Evolutionary conservation across 495 filamentous ascomycete genomes (phyloP), one percentile per base, ranked within the genome.

Genomic region (Hypomontagnella submonticulosa): DNA sequence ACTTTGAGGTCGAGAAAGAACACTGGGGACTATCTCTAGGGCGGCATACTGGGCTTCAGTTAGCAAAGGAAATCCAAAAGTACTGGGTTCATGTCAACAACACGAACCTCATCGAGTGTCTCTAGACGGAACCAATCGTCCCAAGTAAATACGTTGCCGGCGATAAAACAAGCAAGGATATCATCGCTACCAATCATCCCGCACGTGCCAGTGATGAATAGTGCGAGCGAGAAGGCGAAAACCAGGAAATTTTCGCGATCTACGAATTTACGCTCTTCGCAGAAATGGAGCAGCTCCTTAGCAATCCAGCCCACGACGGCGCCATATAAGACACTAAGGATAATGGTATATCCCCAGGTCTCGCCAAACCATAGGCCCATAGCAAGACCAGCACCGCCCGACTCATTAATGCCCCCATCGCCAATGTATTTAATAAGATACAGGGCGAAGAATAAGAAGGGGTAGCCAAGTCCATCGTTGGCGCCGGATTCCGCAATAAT

Each of bases 391-490:
- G 85, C 88, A 15, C 90, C 90, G 8, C 86, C 67, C 71, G 76
- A 1, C 54, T 72, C 73, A 7, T 59, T 56, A 13, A 44, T 72
- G 1, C 73, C 76, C 1, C 88, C 89, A 50, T 81, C 81, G 1
- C 85, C 85, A 3, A 79, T 81, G 67, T 91, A 94, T 76, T 93
- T 90, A 67, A 96, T 85, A 34, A 97, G 71, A 72, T 93, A 97
- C 46, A 98, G 78, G 1, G 89, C 87, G 49, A 97, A 81, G 78
- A 93, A 96, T 18, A 97, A 79, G 67, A 96, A 97, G 0, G 93
- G 93, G 69, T 96, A 96, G 0, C 93, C 93, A n/a, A 98, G 83
- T 0, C 93, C 93, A 74, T 97, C 93, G 73, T 97, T 97, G 3
- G 92, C 91, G 2, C 93, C 94, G 0, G 89, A 92, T 77, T 98